Percentiles rank a stretch among this genome's conserved stretches.
phyloP scores from a whole-genome alignment of 352 stramenopile genomes.

The Detonula confervacea region DNA sequence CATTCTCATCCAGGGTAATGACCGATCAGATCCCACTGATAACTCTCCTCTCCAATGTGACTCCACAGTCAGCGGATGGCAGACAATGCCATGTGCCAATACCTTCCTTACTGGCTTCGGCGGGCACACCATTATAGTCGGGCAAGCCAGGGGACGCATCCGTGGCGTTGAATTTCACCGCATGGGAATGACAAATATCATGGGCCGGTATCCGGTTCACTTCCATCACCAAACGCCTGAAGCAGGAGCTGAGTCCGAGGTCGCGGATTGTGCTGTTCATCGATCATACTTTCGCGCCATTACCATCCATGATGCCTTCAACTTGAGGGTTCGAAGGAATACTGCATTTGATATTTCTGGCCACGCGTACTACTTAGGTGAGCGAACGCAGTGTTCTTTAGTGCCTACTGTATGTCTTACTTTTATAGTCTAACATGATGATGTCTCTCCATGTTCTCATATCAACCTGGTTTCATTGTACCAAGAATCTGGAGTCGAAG shows the following conservation, averaged over 20 bases:
- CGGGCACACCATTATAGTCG: conserved; percentile 63
- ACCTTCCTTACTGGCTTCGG: conserved; percentile 56
- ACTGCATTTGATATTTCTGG: conserved; percentile 70
- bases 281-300: conserved; percentile 57
- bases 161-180: conserved; percentile 60
- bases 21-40: conserved; percentile 40
- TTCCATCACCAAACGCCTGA: too few relatives aligned
- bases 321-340: conserved; percentile 49
- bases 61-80: conserved; percentile 17
- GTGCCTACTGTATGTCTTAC: too few relatives aligned
- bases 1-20: conserved; percentile 60
- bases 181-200: conserved; percentile 45
- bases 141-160: conserved; percentile 40
- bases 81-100: conserved; percentile 16
- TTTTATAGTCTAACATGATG: too few relatives aligned
- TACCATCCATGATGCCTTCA: conserved; percentile 52
- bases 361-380: conserved; percentile 67
- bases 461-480: too few relatives aligned
- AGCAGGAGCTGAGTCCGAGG: conserved; percentile 46
- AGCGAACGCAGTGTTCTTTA: too few relatives aligned
- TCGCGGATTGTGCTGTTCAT: conserved; percentile 62
- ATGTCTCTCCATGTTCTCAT: too few relatives aligned
- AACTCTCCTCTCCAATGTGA: conserved; percentile 25
- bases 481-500: conserved; percentile 71
- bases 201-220: conserved; percentile 58